phyloP scores from a whole-genome alignment of 2,329 filamentous ascomycete genomes.

The Colletotrichum karsti region DNA sequence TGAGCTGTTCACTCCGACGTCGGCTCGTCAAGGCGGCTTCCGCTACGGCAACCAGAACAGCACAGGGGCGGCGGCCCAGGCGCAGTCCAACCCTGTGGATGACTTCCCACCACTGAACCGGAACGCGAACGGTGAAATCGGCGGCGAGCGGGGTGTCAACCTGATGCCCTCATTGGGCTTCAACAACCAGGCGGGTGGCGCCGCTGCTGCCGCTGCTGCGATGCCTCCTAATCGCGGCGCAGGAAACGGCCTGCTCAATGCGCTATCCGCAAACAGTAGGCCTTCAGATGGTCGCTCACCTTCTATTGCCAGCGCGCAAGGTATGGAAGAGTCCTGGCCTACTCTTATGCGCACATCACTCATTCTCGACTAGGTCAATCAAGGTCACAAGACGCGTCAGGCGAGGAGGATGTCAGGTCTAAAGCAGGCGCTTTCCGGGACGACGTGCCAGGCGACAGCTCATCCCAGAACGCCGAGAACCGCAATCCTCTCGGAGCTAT shows the following conservation, averaged over 20 bases:
- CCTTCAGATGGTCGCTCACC: slow-evolving; percentile 59
- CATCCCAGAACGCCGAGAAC: slow-evolving; percentile 41
- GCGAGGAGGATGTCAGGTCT: slow-evolving; percentile 55
- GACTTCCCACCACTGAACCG: slow-evolving; percentile 71
- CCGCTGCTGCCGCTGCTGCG: slow-evolving; percentile 39
- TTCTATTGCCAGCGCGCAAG: slow-evolving; percentile 42
- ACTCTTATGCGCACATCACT: not conserved
- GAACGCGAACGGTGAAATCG: slow-evolving; percentile 65
- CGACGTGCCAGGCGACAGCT: slow-evolving; percentile 46
- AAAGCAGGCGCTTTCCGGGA: slow-evolving; percentile 55
- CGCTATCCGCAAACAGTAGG: slow-evolving; percentile 67
- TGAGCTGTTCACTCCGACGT: slow-evolving; percentile 51
- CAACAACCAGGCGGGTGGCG: slow-evolving; percentile 51
- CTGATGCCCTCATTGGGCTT: slow-evolving; percentile 65
- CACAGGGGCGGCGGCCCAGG: slow-evolving; percentile 50
- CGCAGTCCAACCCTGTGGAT: slow-evolving; percentile 59
- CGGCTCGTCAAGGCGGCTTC: slow-evolving; percentile 58
- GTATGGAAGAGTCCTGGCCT: slow-evolving; percentile 39
- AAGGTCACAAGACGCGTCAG: slow-evolving; percentile 52
- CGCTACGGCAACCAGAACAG: slow-evolving; percentile 59
- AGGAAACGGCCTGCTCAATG: slow-evolving; percentile 71
- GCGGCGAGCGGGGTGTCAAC: slow-evolving; percentile 60
- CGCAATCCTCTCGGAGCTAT: slow-evolving; percentile 56
- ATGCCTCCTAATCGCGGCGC: slow-evolving; percentile 46
- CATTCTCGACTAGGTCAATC: slow-evolving; percentile 29